Evolutionary conservation across 208 protist genomes (phyloP).

Genomic region (Trypanosoma mega): DNA sequence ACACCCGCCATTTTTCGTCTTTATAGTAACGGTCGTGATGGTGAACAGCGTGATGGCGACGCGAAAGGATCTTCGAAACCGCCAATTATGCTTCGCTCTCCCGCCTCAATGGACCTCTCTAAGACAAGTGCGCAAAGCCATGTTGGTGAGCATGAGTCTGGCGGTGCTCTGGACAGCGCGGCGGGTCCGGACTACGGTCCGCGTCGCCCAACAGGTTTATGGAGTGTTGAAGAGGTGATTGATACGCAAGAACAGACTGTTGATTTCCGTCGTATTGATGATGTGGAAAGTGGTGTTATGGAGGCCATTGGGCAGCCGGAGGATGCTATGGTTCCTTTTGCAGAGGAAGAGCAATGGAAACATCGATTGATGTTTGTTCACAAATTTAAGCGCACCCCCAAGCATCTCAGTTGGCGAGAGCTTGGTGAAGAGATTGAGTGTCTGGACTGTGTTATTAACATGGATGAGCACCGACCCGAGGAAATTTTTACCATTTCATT

Average conservation of each 20-base stretch:
- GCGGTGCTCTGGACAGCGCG: too few species aligned
- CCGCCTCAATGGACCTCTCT: not conserved
- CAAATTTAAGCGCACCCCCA: constrained; percentile 86
- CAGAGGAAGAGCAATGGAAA: constrained; percentile 84
- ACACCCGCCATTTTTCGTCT: not conserved
- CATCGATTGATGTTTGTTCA: constrained; percentile 88
- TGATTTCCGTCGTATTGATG: constrained; percentile 85
- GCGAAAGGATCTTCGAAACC: too few species aligned
- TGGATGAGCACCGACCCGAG: constrained; percentile 84
- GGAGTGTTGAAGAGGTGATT: constrained; percentile 76
- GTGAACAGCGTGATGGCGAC: too few species aligned
- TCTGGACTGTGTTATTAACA: constrained; percentile 85
- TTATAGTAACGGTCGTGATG: not conserved
- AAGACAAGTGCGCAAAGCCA: too few species aligned
- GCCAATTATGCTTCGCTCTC: constrained; percentile 5
- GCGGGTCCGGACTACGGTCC: constrained; percentile 78
- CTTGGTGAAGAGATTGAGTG: constrained; percentile 89
- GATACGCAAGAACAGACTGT: constrained; percentile 70
- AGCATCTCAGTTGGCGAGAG: constrained; percentile 87
- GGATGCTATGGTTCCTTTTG: constrained; percentile 68
- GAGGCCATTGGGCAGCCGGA: constrained; percentile 56
- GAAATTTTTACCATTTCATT: constrained; percentile 87
- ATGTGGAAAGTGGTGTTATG: constrained; percentile 83
- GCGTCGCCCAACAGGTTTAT: constrained; percentile 69
- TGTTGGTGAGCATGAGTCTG: too few species aligned